Conservation (phyloP, 768 basidiomycete species). For the Pholiota molesta region DNA sequence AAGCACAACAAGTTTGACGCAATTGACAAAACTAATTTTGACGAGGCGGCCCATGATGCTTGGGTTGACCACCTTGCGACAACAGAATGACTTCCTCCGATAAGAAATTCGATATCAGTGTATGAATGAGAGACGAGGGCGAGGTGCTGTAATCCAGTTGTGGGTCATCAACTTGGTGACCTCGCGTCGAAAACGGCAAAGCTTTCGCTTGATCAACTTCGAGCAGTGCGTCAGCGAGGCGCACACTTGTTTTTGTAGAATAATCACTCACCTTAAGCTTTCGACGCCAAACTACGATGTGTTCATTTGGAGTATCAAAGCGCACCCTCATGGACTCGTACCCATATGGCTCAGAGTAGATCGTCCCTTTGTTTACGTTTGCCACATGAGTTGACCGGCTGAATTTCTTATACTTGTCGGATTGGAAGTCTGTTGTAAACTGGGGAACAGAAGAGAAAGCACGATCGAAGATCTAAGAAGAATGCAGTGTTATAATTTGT, state of each 20-base stretch:
- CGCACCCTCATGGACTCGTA: conserved; percentile 18
- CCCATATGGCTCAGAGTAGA: not conserved
- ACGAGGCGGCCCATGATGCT: too few relatives aligned
- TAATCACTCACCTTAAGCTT: conserved; percentile 11
- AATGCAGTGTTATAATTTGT: not conserved
- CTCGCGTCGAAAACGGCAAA: conserved; percentile 10
- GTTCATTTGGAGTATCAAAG: conserved; percentile 17
- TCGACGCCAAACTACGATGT: conserved; percentile 10
- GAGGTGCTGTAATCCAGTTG: conserved; percentile 15
- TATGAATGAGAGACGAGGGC: conserved; percentile 18
- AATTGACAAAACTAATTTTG: too few relatives aligned
- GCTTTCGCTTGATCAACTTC: conserved; percentile 12
- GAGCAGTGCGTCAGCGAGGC: not conserved
- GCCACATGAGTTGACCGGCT: conserved; percentile 1
- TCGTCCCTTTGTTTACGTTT: not conserved
- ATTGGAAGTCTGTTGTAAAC: not conserved
- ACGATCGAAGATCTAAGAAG: not conserved
- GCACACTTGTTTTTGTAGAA: not conserved
- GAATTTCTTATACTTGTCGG: conserved; percentile 2
- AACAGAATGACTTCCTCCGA: not conserved
- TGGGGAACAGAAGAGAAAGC: conserved; percentile 8
- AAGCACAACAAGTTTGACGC: too few relatives aligned
- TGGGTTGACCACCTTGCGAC: too few relatives aligned
- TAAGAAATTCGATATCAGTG: not conserved
- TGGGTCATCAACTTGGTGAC: conserved; percentile 10